These are phyloP conservation scores for Penicillium sumatraense DNA, from an alignment of 2,329 filamentous ascomycete genomes.

Conservation along the genomic window DNA sequence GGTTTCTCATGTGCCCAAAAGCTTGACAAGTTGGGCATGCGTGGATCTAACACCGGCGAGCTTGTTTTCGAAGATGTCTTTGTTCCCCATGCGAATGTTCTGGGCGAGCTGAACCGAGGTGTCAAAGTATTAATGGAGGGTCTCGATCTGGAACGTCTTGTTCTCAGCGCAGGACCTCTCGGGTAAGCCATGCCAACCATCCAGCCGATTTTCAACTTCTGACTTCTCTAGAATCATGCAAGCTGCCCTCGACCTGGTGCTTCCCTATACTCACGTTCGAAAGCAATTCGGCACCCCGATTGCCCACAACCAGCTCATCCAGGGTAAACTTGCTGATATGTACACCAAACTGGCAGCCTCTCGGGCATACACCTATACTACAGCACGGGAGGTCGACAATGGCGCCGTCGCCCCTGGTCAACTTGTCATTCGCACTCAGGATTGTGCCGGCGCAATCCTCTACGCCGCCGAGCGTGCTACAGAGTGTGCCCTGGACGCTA, in stretches of 20 bases:
- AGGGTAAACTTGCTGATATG: slow-evolving; percentile 95
- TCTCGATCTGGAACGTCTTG: slow-evolving; percentile 88
- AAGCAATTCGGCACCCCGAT: slow-evolving; percentile 88
- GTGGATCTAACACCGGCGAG: slow-evolving; percentile 94
- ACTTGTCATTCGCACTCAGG: slow-evolving; percentile 73
- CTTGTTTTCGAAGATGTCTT: slow-evolving; percentile 90
- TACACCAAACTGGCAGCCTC: slow-evolving; percentile 89
- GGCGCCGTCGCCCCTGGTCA: slow-evolving; percentile 50
- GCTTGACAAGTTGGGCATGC: slow-evolving; percentile 97
- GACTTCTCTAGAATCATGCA: slow-evolving; percentile 74
- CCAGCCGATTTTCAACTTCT: slow-evolving; percentile 3
- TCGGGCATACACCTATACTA: slow-evolving; percentile 83
- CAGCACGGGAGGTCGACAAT: slow-evolving; percentile 80
- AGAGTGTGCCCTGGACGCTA: slow-evolving; percentile 82
- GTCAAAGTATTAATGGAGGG: slow-evolving; percentile 95
- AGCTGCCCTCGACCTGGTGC: slow-evolving; percentile 78
- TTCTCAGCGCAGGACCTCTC: slow-evolving; percentile 86
- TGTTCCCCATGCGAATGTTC: slow-evolving; percentile 78
- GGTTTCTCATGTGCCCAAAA: slow-evolving; percentile 90
- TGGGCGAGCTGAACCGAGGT: slow-evolving; percentile 79
- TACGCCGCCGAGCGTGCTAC: slow-evolving; percentile 88
- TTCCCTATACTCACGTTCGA: slow-evolving; percentile 87
- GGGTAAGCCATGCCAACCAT: slow-evolving; percentile 54
- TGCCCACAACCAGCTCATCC: slow-evolving; percentile 89
- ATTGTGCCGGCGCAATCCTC: slow-evolving; percentile 91